phyloP scores from a whole-genome alignment of 2,329 filamentous ascomycete genomes.

The Penicillium sp. region DNA sequence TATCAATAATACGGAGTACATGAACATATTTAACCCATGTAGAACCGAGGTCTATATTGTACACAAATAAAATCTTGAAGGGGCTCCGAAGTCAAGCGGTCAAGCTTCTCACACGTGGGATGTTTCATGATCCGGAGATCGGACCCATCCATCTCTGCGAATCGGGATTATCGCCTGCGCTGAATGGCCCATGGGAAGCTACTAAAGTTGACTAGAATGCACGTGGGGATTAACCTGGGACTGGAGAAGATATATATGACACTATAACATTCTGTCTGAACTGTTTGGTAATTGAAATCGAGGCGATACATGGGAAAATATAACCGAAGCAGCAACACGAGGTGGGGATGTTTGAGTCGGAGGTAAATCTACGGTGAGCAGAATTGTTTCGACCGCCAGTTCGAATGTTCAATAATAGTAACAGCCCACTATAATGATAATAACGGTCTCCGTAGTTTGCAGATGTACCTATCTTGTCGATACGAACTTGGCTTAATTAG shows the following conservation, averaged over 20 bases:
- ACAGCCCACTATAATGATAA: background rate
- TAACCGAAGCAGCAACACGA: background rate
- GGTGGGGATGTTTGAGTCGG: background rate
- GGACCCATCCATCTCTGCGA: slow-evolving; percentile 11
- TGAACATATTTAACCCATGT: background rate
- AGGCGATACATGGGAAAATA: too few species aligned
- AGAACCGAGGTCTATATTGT: background rate
- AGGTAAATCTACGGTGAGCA: slow-evolving; percentile 4
- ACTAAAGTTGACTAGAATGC: slow-evolving; percentile 8
- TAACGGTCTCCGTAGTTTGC: background rate
- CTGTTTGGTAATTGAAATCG: background rate
- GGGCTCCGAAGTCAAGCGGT: slow-evolving; percentile 15
- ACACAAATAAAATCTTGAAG: background rate
- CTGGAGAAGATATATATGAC: background rate
- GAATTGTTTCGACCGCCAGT: slow-evolving; percentile 4
- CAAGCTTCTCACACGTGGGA: slow-evolving; percentile 33
- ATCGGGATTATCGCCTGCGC: slow-evolving; percentile 2
- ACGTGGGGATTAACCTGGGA: slow-evolving; percentile 1
- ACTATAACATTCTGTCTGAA: background rate
- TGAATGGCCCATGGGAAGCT: slow-evolving; percentile 13
- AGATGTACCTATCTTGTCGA: too few species aligned
- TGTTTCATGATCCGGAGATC: slow-evolving; percentile 21
- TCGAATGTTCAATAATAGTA: slow-evolving; percentile 1
- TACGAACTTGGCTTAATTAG: background rate
- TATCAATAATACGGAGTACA: background rate